Evolutionary conservation across 2,329 filamentous ascomycete genomes (phyloP), one percentile per base, ranked within the genome.

Genomic region (Fusarium piperis): DNA sequence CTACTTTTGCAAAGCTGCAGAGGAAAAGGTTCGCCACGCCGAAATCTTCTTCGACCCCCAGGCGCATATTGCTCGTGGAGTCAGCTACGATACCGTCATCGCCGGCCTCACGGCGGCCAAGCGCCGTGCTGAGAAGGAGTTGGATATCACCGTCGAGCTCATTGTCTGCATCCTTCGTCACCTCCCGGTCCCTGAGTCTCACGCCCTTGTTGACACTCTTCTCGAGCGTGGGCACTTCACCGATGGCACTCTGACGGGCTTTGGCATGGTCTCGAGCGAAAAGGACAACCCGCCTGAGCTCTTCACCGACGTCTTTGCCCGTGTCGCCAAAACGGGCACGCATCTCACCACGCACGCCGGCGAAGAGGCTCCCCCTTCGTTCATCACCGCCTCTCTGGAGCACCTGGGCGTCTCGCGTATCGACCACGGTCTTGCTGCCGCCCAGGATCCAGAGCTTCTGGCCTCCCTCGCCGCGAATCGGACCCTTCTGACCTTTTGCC

Each of bases 41-140:
- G 93, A 95, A 79, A 86, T 94, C 71, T 95, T 94, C 83, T 94
- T 95, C 82, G 93, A 95, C 78, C 92, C 93, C 2, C 92, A 95
- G 80, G 92, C 91, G 1, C 93, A 95, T 79, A 87, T 89, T 6
- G 82, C 81, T 13, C 87, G 92, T 18, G 90, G 90, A 6, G 82
- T 95, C 4, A 72, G 84, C 9, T 91, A 93, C 77, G 82, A 86
- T 16, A 91, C 88, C 2, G 86, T 94, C 23, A 85, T 94, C 4
- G 78, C 80, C 4, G 93, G 93, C 3, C 90, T 94, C 74, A 82
- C 82, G 0, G 84, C 84, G 1, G 93, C 91, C 2, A 87, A 90
- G 73, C 77, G 81, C 60, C 86, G 88, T 23, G 92, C 92, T 1
- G 83, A 89, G 75, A 79, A 78, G 53, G 88, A 93, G 65, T 83